Evolutionary conservation across 1,139 yeast genomes (phyloP).

Genomic region (Nakaseomyces delphensis): DNA sequence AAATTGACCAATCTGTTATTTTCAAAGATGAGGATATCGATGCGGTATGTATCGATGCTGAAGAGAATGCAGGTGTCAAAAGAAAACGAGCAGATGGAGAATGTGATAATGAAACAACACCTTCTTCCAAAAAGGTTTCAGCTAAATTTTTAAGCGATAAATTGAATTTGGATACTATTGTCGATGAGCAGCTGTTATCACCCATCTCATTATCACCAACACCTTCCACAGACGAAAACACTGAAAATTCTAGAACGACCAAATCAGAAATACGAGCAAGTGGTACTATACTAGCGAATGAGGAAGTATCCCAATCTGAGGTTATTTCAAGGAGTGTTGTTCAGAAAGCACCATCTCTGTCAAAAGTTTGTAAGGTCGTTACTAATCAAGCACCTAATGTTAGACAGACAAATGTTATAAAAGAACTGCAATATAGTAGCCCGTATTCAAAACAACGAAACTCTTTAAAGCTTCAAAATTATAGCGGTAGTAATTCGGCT

Average conservation of each 20-base stretch:
- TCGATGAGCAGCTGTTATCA: constrained; percentile 11
- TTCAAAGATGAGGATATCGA: not conserved
- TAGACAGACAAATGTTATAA: not conserved
- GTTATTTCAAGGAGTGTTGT: not conserved
- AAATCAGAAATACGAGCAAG: not conserved
- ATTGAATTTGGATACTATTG: constrained; percentile 7
- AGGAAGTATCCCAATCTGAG: not conserved
- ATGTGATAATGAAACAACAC: not conserved
- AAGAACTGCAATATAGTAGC: not conserved
- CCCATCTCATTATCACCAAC: constrained; percentile 21
- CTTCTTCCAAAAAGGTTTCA: not conserved
- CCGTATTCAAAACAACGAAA: too few species aligned
- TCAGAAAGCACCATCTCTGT: not conserved
- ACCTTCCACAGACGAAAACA: constrained; percentile 7
- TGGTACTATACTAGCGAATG: not conserved
- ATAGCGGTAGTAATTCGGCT: not conserved
- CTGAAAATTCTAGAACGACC: constrained; percentile 7
- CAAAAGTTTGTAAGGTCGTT: not conserved
- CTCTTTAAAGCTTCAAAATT: too few species aligned
- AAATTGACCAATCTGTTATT: not conserved
- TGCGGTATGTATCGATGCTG: not conserved
- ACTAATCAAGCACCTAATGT: not conserved
- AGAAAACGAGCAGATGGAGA: not conserved
- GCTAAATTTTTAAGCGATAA: not conserved
- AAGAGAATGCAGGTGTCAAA: not conserved